Evolutionary conservation across 495 filamentous ascomycete genomes (phyloP), one percentile per base, ranked within the genome.

Genomic region (Tuber microsphaerosporum): DNA sequence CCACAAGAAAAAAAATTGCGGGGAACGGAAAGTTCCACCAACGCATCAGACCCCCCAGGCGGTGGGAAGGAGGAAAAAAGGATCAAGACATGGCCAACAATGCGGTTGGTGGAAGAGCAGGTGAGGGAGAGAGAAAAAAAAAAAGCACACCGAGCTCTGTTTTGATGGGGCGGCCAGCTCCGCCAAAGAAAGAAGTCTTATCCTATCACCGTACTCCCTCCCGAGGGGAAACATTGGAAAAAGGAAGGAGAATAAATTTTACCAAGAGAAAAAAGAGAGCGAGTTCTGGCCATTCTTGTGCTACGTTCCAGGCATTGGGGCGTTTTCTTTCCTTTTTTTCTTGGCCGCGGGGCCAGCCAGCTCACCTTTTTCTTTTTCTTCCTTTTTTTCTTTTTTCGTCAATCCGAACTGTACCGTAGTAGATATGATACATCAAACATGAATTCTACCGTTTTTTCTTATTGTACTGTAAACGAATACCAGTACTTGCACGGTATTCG

Each of bases 1-100:
- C 75, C 72, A 74, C 70, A 71, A 7, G 44, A 12, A 31, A 14
- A 34, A 79, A 79, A 79, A 79, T 79, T 79, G 77, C 77, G 77
- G 77, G 77, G 77, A 79, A 79, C 76, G 73, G 76, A 78, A 77
- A 71, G 34, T 71, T 56, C 76, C 76, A 77, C 71, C 69, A 77
- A 72, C 73, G 43, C 14, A 75, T 44, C 70, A 65, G 17, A 34
- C 46, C 41, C 46, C 41, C 41, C 26, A 48, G 69, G 31, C 39
- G 34, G 7, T 26, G n/a, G 51, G 42, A 43, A 41, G 74, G 5
- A 41, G 74, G 5, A 34, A 65, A 19, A 65, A 65, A 61, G 51
- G 51, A 61, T 61, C 48, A n/a, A 75, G 75, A 43, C 43, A 48
- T 70, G 41, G 34, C 71, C 71, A 31, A 45, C 74, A 41, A 73